phyloP scores from a whole-genome alignment of 2,329 filamentous ascomycete genomes.

The Orbilia javanica region DNA sequence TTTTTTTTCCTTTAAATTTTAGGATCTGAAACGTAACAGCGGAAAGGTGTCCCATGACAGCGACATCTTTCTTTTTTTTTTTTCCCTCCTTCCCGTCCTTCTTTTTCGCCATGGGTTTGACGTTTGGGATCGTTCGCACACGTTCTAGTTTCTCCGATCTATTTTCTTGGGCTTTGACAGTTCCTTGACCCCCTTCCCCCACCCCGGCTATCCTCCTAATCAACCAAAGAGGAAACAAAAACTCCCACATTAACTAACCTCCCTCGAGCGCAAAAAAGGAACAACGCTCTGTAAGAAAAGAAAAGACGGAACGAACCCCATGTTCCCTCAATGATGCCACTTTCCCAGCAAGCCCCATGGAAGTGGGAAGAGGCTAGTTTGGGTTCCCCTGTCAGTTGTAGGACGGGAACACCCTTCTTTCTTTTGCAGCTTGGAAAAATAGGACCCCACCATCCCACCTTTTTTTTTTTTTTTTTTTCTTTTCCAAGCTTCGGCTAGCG shows the following conservation, averaged over 20 bases:
- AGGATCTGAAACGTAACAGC: slow-evolving; percentile 26
- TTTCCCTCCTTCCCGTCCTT: neutral
- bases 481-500: neutral
- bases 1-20: slow-evolving; percentile 7
- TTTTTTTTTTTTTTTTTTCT: slow-evolving; percentile 4
- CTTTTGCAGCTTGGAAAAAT: slow-evolving; percentile 40
- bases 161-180: slow-evolving; percentile 53
- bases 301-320: slow-evolving; percentile 52
- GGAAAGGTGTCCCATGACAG: slow-evolving; percentile 19
- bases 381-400: slow-evolving; percentile 39
- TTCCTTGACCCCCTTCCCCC: slow-evolving; percentile 4
- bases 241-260: slow-evolving; percentile 8
- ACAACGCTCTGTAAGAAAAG: neutral
- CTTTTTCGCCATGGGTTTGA: slow-evolving; percentile 4
- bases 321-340: slow-evolving; percentile 56
- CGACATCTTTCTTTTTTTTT: neutral
- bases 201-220: slow-evolving; percentile 48
- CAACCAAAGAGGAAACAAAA: slow-evolving; percentile 12
- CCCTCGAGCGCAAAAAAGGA: neutral
- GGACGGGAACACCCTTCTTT: slow-evolving; percentile 56
- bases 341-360: slow-evolving; percentile 47
- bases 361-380: slow-evolving; percentile 23
- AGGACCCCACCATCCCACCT: slow-evolving; percentile 52
- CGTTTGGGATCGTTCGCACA: neutral
- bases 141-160: slow-evolving; percentile 51